A percentile compares a stretch with the other conserved stretches of the same genome.
phyloP scores from a whole-genome alignment of 768 basidiomycete species.

The Neoboletus brunneissimus region DNA sequence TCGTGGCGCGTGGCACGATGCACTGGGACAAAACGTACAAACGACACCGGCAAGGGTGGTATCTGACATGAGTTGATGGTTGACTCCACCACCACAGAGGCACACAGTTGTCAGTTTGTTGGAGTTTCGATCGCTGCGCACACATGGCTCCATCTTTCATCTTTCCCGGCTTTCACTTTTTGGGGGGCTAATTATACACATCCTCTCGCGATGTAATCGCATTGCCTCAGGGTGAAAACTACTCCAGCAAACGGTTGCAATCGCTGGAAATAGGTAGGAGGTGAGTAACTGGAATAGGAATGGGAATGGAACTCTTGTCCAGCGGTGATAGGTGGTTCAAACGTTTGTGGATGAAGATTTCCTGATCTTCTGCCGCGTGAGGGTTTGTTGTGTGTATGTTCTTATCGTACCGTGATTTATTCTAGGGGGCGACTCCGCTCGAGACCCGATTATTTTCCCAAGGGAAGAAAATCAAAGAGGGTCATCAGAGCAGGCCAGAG shows the following conservation, averaged over 20 bases:
- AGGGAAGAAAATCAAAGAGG: not conserved
- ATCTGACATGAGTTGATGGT: not conserved
- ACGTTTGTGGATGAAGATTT: not conserved
- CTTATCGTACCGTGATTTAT: not conserved
- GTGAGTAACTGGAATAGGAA: slow-evolving; percentile 3
- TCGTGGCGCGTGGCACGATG: not conserved
- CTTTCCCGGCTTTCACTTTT: not conserved
- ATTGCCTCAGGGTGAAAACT: not conserved
- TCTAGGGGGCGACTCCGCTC: not conserved
- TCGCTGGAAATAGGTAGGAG: slow-evolving; percentile 13
- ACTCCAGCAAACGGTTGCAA: slow-evolving; percentile 2
- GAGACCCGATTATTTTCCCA: not conserved
- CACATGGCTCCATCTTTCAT: slow-evolving; percentile 1
- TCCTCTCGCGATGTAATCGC: not conserved
- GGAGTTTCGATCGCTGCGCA: slow-evolving; percentile 1
- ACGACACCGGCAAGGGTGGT: not conserved
- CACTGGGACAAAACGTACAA: not conserved
- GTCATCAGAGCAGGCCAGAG: not conserved
- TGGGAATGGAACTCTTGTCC: slow-evolving; percentile 11
- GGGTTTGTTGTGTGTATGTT: not conserved
- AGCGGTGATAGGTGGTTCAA: slow-evolving; percentile 10
- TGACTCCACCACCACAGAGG: not conserved
- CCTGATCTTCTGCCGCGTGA: slow-evolving; percentile 19
- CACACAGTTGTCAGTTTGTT: slow-evolving; percentile 1
- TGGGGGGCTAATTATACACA: slow-evolving; percentile 11